These are phyloP conservation scores for Macrolepiota dolichaula DNA, from an alignment of 768 basidiomycete species.

Conservation along the genomic window DNA sequence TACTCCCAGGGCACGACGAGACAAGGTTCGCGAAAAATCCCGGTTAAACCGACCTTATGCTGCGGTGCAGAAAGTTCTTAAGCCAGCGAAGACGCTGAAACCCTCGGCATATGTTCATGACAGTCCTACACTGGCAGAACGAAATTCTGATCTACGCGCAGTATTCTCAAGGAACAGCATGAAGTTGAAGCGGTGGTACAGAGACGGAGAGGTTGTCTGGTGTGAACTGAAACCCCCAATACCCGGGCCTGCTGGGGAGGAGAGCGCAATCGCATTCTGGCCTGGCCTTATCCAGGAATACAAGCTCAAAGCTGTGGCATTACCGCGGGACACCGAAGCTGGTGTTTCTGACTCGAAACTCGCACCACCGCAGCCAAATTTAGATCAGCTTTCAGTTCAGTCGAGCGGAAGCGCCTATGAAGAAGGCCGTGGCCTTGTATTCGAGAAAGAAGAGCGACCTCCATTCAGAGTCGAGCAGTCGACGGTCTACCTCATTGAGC, in stretches of 20 bases:
- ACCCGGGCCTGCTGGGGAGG: constrained; percentile 1
- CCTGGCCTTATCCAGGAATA: constrained; percentile 11
- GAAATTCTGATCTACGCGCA: constrained; percentile 62
- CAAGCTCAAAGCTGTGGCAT: constrained; percentile 8
- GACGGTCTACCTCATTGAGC: constrained; percentile 62
- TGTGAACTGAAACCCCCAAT: constrained; percentile 5
- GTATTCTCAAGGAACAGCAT: constrained; percentile 42
- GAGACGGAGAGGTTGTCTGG: constrained; percentile 15
- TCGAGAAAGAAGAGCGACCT: constrained; percentile 19
- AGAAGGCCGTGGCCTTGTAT: constrained; percentile 20
- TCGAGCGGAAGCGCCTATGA: constrained; percentile 12
- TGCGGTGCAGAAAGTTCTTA: constrained; percentile 34
- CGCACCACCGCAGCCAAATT: neutral
- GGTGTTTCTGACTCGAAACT: constrained; percentile 10
- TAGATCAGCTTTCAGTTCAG: neutral
- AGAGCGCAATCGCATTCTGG: constrained; percentile 10
- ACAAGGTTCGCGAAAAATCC: constrained; percentile 17
- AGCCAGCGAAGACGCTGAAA: constrained; percentile 24
- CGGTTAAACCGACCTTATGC: constrained; percentile 33
- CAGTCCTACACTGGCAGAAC: constrained; percentile 54
- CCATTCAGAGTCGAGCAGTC: constrained; percentile 63
- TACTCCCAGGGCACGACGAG: neutral
- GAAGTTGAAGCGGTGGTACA: constrained; percentile 38
- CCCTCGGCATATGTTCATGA: constrained; percentile 33
- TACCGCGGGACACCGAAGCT: neutral